Evolutionary conservation across 805 yeast genomes (phyloP), one percentile per base, ranked within the genome.

Genomic region (Kodamaea hsintzibuensis): DNA sequence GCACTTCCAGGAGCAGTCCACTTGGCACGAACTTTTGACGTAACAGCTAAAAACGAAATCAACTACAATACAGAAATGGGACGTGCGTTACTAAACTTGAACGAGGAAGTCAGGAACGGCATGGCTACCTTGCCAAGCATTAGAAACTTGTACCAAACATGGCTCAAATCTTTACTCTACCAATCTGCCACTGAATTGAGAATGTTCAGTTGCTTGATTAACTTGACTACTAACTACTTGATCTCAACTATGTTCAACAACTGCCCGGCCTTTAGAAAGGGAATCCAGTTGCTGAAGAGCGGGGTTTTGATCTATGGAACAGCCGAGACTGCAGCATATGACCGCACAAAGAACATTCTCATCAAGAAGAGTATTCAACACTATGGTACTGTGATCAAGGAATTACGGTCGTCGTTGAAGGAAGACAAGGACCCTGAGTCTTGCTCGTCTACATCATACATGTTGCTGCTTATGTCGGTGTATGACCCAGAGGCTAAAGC

Each of bases 401-500:
- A 67, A n/a, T 62, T 74, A 40, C 59, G 76, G 35, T 53, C 43
- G 6, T 56, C 62, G 9, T 62, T 74, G 52, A 70, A 71, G 54
- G 56, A 51, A 25, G 66, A 69, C 58, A 51, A 56, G 17, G 65
- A 67, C 51, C 71, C 74, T 2, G 70, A 67, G 42, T 53, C 66
- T 33, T 69, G 73, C 35, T 67, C 77, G 0, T 63, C 68, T 7
- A 70, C 69, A 14, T 70, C 76, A 16, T 74, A 73, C 56, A 66
- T 74, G 38, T 61, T 74, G 44, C 65, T 72, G 50, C 59, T 74
- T 47, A 73, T 73, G 77, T 66, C 77, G 13, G 71, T 74, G 38
- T 74, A 74, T 57, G 78, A 74, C 52, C 79, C 78, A 1, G 77
- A 72, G 54, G 78, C 77, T 10, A 72, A 76, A 1, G 54, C 66